These are phyloP conservation scores for Wickerhamiella sergipiensis DNA, from an alignment of 805 yeast genomes.

Conservation along the genomic window DNA sequence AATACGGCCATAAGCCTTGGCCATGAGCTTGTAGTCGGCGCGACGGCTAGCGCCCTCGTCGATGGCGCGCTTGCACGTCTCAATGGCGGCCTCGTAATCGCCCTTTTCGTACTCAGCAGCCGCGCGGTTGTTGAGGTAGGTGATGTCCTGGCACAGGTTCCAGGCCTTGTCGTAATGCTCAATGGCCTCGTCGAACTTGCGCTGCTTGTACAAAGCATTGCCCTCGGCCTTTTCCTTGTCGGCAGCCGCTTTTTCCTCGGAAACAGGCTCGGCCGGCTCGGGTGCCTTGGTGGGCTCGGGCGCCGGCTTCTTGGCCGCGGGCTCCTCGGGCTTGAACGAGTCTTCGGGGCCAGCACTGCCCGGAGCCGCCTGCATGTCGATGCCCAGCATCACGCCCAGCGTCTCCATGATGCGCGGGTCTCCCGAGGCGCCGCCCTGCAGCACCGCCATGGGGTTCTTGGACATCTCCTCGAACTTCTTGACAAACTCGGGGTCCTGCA, in stretches of 20 bases:
- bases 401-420: slow-evolving; percentile 85
- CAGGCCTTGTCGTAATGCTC: slow-evolving; percentile 76
- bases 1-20: slow-evolving; percentile 85
- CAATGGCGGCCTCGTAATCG: slow-evolving; percentile 72
- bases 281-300: slow-evolving; percentile 19
- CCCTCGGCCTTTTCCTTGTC: slow-evolving; percentile 65
- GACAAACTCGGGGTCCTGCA: slow-evolving; percentile 79
- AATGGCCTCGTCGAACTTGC: slow-evolving; percentile 87
- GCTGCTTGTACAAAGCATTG: slow-evolving; percentile 70
- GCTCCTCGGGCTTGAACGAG: slow-evolving; percentile 13
- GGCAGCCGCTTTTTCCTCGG: slow-evolving; percentile 25
- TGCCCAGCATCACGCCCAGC: slow-evolving; percentile 74
- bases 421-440: slow-evolving; percentile 39
- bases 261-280: slow-evolving; percentile 20
- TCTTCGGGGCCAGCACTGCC: slow-evolving; percentile 7
- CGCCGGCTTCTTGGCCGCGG: slow-evolving; percentile 18
- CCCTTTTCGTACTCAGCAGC: slow-evolving; percentile 97
- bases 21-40: slow-evolving; percentile 83
- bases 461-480: slow-evolving; percentile 42
- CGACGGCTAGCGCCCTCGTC: slow-evolving; percentile 81
- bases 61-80: slow-evolving; percentile 68
- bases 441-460: slow-evolving; percentile 61
- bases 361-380: slow-evolving; percentile 33
- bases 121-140: slow-evolving; percentile 89
- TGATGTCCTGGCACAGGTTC: slow-evolving; percentile 67